A percentile compares a stretch with the other conserved stretches of the same genome.
Evolutionary conservation across 208 protist species (phyloP).

Genomic region (Acanthamoeba polyphaga): DNA sequence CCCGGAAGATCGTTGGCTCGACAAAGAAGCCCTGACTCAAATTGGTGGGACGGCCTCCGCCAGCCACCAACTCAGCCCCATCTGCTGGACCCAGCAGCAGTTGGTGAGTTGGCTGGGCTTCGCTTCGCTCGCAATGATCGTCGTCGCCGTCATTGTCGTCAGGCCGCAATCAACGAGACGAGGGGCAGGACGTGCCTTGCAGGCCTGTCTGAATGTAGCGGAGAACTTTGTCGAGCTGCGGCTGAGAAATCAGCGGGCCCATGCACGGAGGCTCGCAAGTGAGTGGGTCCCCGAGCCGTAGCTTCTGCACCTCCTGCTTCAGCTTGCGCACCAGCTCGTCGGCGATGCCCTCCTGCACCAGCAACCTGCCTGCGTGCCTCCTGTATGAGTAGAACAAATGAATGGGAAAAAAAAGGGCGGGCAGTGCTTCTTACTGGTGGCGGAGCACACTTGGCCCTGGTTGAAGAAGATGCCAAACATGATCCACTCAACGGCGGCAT

Average conservation of each 20-base stretch:
- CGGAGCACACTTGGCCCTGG: constrained; percentile 68
- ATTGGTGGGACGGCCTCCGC: neutral
- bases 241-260: constrained; percentile 24
- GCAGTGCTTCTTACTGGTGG: constrained; percentile 37
- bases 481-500: constrained; percentile 68
- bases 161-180: neutral
- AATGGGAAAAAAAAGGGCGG: neutral
- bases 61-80: neutral
- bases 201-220: constrained; percentile 13
- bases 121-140: neutral
- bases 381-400: too few relatives aligned
- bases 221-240: constrained; percentile 40
- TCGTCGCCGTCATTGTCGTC: neutral
- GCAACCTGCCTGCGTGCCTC: neutral
- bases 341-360: constrained; percentile 47
- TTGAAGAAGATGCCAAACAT: constrained; percentile 75
- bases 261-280: neutral
- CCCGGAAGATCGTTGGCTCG: constrained; percentile 53
- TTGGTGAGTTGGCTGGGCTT: neutral
- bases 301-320: neutral
- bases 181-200: neutral
- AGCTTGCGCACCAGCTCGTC: constrained; percentile 35
- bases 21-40: constrained; percentile 48
- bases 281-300: constrained; percentile 22
- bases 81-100: neutral